phyloP scores from a whole-genome alignment of 2,329 filamentous ascomycete species.

The Penicillium sp. region DNA sequence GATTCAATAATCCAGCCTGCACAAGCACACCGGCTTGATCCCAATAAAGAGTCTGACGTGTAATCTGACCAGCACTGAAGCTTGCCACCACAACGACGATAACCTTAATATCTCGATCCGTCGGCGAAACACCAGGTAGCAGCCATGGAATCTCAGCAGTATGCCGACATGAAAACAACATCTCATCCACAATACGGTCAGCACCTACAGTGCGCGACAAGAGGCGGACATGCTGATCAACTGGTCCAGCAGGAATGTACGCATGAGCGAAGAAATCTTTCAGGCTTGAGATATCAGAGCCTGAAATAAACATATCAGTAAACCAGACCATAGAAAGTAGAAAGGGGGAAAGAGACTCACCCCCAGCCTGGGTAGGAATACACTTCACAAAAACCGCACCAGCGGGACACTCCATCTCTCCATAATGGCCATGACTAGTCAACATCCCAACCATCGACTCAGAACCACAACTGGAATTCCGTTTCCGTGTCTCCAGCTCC shows the following conservation, averaged over 20 bases:
- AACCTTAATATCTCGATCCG: constrained; percentile 54
- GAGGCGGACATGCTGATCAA: constrained; percentile 49
- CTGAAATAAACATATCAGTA: constrained; percentile 7
- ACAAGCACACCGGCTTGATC: constrained; percentile 61
- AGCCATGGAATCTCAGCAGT: constrained; percentile 56
- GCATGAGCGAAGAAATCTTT: constrained; percentile 53
- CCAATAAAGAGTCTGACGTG: constrained; percentile 60
- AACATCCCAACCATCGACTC: constrained; percentile 8
- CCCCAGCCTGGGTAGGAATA: constrained; percentile 38
- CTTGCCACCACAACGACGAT: constrained; percentile 52
- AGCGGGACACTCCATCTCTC: background rate
- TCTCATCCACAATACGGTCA: constrained; percentile 58
- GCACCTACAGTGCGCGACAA: constrained; percentile 56
- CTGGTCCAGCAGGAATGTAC: constrained; percentile 52
- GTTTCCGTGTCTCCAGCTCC: constrained; percentile 18
- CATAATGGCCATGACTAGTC: constrained; percentile 4
- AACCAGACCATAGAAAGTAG: background rate
- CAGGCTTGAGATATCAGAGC: constrained; percentile 24
- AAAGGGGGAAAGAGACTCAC: constrained; percentile 18
- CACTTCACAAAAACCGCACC: constrained; percentile 33
- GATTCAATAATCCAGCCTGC: constrained; percentile 58
- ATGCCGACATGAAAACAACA: constrained; percentile 55
- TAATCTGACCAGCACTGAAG: constrained; percentile 31
- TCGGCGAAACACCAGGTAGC: constrained; percentile 54
- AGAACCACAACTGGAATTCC: constrained; percentile 15